A percentile compares a stretch with the other conserved stretches of the same genome.
These are phyloP conservation scores for Kernera saxatilis DNA, from an alignment of 345 rosid genomes.

Conservation along the genomic window DNA sequence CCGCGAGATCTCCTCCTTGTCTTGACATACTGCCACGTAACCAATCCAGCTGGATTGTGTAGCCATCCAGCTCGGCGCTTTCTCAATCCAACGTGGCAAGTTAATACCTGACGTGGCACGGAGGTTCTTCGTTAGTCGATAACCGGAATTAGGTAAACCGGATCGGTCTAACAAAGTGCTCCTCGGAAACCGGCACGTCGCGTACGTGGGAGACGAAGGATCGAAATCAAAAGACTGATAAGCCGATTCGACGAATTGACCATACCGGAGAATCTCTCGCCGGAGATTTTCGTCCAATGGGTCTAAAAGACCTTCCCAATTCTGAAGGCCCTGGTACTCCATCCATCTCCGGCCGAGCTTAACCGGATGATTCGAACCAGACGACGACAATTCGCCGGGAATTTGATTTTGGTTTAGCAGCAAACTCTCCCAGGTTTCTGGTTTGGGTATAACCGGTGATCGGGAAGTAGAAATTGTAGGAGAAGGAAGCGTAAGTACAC, in stretches of 20 bases:
- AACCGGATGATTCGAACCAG: constrained; percentile 16
- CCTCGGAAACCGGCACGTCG: constrained; percentile 49
- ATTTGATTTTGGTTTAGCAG: constrained; percentile 19
- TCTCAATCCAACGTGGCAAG: constrained; percentile 68
- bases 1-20: constrained; percentile 68
- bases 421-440: constrained; percentile 26
- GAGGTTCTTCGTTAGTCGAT: constrained; percentile 54
- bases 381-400: not conserved
- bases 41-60: constrained; percentile 92
- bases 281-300: constrained; percentile 84
- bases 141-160: constrained; percentile 63
- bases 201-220: constrained; percentile 60
- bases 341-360: constrained; percentile 35
- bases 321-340: constrained; percentile 41
- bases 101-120: constrained; percentile 71
- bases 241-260: constrained; percentile 72
- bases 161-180: constrained; percentile 47
- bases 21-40: constrained; percentile 81
- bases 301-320: constrained; percentile 67
- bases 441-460: constrained; percentile 24
- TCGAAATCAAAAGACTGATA: constrained; percentile 74
- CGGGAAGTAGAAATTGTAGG: constrained; percentile 15
- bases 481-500: constrained; percentile 30
- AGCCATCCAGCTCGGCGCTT: constrained; percentile 59
- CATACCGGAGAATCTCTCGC: constrained; percentile 75